Evolutionary conservation across 768 basidiomycete genomes (phyloP).

Genomic region (Boletus patriciae): DNA sequence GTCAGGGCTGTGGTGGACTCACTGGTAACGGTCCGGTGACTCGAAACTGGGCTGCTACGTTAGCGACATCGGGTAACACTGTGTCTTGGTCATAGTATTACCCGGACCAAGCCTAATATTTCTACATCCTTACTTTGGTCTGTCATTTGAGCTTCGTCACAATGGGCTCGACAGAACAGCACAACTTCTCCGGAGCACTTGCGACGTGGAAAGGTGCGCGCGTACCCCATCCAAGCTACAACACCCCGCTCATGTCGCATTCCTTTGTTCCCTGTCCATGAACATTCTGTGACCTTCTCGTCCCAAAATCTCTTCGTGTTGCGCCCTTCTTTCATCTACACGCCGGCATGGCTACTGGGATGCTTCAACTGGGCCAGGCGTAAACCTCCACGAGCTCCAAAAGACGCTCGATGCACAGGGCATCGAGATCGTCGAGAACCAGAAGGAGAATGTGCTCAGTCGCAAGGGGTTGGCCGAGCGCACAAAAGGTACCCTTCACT

Average conservation of each 20-base stretch:
- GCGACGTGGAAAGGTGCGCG: slow-evolving; percentile 85
- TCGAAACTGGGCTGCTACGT: too few species aligned
- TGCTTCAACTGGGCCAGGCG: slow-evolving; percentile 47
- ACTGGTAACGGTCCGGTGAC: too few species aligned
- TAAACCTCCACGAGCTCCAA: slow-evolving; percentile 87
- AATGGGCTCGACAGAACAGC: slow-evolving; percentile 44
- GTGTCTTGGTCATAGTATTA: too few species aligned
- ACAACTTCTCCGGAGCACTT: slow-evolving; percentile 91
- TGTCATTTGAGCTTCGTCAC: background rate
- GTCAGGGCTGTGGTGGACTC: too few species aligned
- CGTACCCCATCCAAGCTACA: background rate
- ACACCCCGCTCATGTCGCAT: slow-evolving; percentile 4
- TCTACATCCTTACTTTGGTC: background rate
- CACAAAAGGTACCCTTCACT: slow-evolving; percentile 69
- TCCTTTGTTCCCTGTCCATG: background rate
- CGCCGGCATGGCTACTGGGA: background rate
- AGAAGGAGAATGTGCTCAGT: slow-evolving; percentile 94
- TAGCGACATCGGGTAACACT: background rate
- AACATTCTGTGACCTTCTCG: background rate
- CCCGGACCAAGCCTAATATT: too few species aligned
- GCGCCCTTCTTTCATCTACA: background rate
- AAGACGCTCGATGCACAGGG: slow-evolving; percentile 92
- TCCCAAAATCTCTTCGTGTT: background rate
- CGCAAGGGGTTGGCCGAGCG: slow-evolving; percentile 93
- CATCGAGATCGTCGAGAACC: slow-evolving; percentile 95